Evolutionary conservation across 1,284 basidiomycete species (phyloP).

Genomic region (Leucoagaricus sp.): DNA sequence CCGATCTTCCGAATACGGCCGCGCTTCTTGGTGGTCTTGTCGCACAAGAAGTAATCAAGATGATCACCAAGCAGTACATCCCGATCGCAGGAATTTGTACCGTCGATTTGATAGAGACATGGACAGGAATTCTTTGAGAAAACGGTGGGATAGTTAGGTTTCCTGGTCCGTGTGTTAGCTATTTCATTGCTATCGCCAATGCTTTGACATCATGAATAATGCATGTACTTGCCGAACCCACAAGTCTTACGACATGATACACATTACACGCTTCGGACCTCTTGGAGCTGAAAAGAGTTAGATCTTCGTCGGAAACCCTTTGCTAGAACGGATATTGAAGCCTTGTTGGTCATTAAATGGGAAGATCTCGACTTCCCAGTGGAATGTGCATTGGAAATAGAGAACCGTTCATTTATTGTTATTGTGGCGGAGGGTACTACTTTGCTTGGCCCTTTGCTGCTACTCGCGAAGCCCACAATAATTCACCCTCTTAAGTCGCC

Average conservation of each 20-base stretch:
- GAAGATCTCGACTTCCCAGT: too few species aligned
- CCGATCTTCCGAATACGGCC: conserved; percentile 90
- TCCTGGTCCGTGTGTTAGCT: background rate
- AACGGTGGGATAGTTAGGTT: background rate
- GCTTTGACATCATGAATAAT: conserved; percentile 1
- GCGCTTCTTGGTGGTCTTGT: conserved; percentile 93
- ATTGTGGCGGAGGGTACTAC: too few species aligned
- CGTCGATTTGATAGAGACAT: conserved; percentile 84
- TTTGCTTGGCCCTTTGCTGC: too few species aligned
- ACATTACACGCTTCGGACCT: background rate
- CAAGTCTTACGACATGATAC: background rate
- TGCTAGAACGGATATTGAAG: background rate
- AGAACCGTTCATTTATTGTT: too few species aligned
- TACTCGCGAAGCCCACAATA: too few species aligned
- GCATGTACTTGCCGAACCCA: background rate
- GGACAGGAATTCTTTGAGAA: conserved; percentile 56
- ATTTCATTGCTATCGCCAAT: background rate
- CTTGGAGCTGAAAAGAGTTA: background rate
- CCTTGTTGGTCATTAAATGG: too few species aligned
- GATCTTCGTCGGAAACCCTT: background rate
- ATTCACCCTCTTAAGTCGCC: too few species aligned
- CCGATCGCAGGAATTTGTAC: conserved; percentile 88
- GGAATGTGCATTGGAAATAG: too few species aligned
- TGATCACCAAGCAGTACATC: conserved; percentile 95
- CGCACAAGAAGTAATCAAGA: conserved; percentile 98